Conservation (phyloP, 257 asterid species). For the Echium plantagineum region DNA sequence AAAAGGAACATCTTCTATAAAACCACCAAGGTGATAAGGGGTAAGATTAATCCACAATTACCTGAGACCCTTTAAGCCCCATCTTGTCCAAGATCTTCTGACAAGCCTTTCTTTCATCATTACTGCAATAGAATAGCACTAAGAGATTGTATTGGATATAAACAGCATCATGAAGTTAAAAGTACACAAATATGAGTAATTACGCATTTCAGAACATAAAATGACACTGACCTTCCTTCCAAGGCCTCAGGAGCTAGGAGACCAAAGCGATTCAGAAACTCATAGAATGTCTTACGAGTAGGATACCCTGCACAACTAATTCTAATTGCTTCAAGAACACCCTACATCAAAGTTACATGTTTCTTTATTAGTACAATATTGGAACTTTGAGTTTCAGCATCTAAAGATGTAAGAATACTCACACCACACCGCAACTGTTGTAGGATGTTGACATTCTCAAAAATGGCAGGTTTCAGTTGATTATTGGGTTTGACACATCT, state of each 20-base stretch:
- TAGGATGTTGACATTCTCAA: slow-evolving; percentile 82
- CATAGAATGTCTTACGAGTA: slow-evolving; percentile 86
- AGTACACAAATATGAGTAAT: neutral
- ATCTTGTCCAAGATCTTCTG: slow-evolving; percentile 70
- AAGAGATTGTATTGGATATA: slow-evolving; percentile 14
- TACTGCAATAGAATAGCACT: slow-evolving; percentile 27
- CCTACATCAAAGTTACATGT: slow-evolving; percentile 27
- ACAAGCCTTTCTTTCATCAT: slow-evolving; percentile 72
- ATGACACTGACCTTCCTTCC: slow-evolving; percentile 73
- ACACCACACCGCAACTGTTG: slow-evolving; percentile 99
- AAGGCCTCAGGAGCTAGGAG: slow-evolving; percentile 82
- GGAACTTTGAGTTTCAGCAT: neutral
- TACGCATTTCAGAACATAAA: slow-evolving; percentile 2
- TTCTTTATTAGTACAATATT: neutral
- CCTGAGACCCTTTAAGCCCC: slow-evolving; percentile 89
- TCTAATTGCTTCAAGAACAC: slow-evolving; percentile 93
- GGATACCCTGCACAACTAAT: slow-evolving; percentile 99
- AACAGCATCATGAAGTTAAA: slow-evolving; percentile 7
- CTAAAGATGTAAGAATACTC: slow-evolving; percentile 29
- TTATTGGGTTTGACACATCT: slow-evolving; percentile 98
- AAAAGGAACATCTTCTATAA: neutral
- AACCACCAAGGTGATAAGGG: neutral
- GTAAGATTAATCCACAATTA: slow-evolving; percentile 14
- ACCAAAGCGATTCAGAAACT: slow-evolving; percentile 78
- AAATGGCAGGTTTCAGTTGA: slow-evolving; percentile 82